These are phyloP conservation scores for Eudorina sp. DNA, from an alignment of 139 green algal species.

Conservation along the genomic window DNA sequence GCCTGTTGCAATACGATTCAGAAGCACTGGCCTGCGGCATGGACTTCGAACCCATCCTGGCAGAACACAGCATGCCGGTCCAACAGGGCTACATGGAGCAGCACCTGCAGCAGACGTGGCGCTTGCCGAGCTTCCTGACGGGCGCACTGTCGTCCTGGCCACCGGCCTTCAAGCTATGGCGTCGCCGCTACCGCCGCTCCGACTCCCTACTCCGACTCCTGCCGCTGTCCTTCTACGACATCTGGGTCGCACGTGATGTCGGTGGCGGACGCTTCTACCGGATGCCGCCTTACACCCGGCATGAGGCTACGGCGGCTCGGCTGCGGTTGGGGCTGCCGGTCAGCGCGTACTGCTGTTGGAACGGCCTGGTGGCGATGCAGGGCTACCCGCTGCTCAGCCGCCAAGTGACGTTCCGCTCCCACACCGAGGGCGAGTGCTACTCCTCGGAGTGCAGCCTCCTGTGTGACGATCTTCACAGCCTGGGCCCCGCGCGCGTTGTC, in stretches of 20 bases:
- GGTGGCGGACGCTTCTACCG: slow-evolving; percentile 23
- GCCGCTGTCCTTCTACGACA: slow-evolving; percentile 46
- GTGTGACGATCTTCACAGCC: slow-evolving; percentile 69
- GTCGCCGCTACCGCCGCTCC: background rate
- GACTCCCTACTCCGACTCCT: slow-evolving; percentile 7
- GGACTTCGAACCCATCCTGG: slow-evolving; percentile 45
- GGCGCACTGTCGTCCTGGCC: background rate
- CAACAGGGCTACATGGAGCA: background rate
- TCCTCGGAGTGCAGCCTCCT: slow-evolving; percentile 75
- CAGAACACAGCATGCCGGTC: background rate
- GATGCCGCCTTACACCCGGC: background rate
- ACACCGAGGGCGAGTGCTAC: slow-evolving; percentile 61
- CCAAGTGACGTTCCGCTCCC: slow-evolving; percentile 50
- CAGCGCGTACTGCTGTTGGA: slow-evolving; percentile 77
- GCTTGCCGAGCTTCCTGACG: background rate
- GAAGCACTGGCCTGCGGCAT: slow-evolving; percentile 30
- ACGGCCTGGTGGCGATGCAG: slow-evolving; percentile 68
- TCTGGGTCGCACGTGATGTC: slow-evolving; percentile 38
- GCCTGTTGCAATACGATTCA: slow-evolving; percentile 54
- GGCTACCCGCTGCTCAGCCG: slow-evolving; percentile 58
- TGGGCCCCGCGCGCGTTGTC: slow-evolving; percentile 61
- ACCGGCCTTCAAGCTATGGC: slow-evolving; percentile 1
- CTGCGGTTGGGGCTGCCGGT: slow-evolving; percentile 63
- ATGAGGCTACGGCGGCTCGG: slow-evolving; percentile 8
- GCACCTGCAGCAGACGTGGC: slow-evolving; percentile 9